A percentile compares a stretch with the other conserved stretches of the same genome.
These are phyloP conservation scores for Craterostigma plantagineum DNA, from an alignment of 257 asterid species.

Conservation along the genomic window DNA sequence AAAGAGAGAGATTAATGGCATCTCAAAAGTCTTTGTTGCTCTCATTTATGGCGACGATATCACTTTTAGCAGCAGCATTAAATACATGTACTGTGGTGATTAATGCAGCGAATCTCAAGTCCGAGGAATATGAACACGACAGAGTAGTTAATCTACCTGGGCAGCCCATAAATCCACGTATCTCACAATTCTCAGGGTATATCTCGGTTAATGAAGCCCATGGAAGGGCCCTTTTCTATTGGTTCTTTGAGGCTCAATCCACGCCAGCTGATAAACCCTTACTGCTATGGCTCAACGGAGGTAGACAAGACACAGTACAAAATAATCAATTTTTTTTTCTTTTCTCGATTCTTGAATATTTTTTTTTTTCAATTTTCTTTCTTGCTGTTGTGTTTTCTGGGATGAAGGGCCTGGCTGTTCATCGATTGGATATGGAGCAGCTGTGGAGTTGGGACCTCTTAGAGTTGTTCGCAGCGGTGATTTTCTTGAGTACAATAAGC, in stretches of 20 bases:
- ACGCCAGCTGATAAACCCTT: slow-evolving; percentile 37
- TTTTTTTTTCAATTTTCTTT: slow-evolving; percentile 1
- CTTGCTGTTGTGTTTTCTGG: no score
- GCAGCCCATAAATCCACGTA: slow-evolving; percentile 32
- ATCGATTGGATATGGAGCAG: slow-evolving; percentile 83
- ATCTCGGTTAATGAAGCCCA: slow-evolving; percentile 49
- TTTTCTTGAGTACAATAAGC: slow-evolving; percentile 34
- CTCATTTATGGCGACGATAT: no score
- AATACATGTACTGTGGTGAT: slow-evolving; percentile 22
- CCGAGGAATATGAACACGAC: slow-evolving; percentile 34
- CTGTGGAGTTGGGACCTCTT: slow-evolving; percentile 68
- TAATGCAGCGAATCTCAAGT: slow-evolving; percentile 16
- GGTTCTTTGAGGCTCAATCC: slow-evolving; percentile 67
- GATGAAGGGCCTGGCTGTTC: slow-evolving; percentile 86
- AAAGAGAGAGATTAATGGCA: no score
- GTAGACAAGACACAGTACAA: no score
- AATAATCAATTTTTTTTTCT: background rate
- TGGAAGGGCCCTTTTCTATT: slow-evolving; percentile 83
- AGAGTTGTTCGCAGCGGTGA: slow-evolving; percentile 34
- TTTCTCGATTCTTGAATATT: slow-evolving; percentile 1
- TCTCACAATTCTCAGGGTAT: slow-evolving; percentile 60
- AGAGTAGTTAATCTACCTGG: slow-evolving; percentile 49
- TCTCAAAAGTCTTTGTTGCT: no score
- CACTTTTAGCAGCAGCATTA: no score
- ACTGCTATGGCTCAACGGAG: slow-evolving; percentile 90